Evolutionary conservation across 2,329 filamentous ascomycete species (phyloP).

Genomic region (Pseudocercospora pini-densiflorae): DNA sequence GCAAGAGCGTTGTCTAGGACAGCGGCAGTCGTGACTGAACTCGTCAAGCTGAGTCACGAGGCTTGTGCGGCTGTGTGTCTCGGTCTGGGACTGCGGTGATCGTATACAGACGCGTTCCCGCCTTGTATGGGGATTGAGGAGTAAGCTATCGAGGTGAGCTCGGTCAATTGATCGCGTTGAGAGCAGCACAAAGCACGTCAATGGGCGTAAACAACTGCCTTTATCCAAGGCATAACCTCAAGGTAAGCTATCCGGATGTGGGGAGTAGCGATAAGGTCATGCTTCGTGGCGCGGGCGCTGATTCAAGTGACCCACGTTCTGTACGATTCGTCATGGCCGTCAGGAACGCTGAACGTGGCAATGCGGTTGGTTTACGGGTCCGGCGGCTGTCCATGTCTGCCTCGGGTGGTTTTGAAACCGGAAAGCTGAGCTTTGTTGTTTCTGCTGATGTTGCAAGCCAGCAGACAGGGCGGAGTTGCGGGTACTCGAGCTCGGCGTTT

Average conservation of each 20-base stretch:
- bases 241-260: slow-evolving; percentile 19
- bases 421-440: slow-evolving; percentile 17
- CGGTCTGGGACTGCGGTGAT: slow-evolving; percentile 14
- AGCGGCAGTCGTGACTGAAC: slow-evolving; percentile 18
- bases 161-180: slow-evolving; percentile 18
- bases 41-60: slow-evolving; percentile 22
- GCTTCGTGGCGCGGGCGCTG: slow-evolving; percentile 14
- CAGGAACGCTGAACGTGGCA: slow-evolving; percentile 23
- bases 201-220: slow-evolving; percentile 17
- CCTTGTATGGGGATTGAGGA: not conserved
- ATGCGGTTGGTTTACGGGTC: slow-evolving; percentile 17
- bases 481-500: slow-evolving; percentile 10
- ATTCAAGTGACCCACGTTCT: slow-evolving; percentile 16
- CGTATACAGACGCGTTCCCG: slow-evolving; percentile 8
- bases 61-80: slow-evolving; percentile 21
- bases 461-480: not conserved
- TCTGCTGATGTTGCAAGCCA: slow-evolving; percentile 13
- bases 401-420: slow-evolving; percentile 12
- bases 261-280: slow-evolving; percentile 22
- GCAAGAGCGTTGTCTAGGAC: slow-evolving; percentile 17
- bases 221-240: slow-evolving; percentile 22
- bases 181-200: slow-evolving; percentile 29
- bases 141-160: slow-evolving; percentile 5
- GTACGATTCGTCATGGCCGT: slow-evolving; percentile 19
- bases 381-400: slow-evolving; percentile 15